Base-by-base conservation (phyloP, 2,329 filamentous ascomycete genomes). In the Cladosporium sp. region DNA sequence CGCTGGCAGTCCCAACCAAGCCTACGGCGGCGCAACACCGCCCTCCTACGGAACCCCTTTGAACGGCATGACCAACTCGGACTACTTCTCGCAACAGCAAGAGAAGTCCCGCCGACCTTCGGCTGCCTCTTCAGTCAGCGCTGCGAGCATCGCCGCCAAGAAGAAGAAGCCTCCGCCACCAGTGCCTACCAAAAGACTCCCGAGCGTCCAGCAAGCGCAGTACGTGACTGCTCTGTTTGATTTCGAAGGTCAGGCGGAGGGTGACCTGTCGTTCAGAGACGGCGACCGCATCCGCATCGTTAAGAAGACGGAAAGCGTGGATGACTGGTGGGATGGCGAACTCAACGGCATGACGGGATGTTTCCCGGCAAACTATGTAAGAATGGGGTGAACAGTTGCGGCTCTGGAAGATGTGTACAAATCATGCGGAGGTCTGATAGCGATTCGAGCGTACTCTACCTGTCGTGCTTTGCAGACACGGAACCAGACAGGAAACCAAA, bases 301-400 rank as follows among this genome's bases (percentile, higher is more conserved):
- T 34, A 91, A 91, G 80, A 92, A 90, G 80, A 95, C 92, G 2
- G 85, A 87, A 7, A 92, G 89, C 67, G 89, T 87, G 25, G 90
- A 95, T 78, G 92, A 95, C 75, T 96, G 92, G 91, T 96, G 92
- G 92, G 86, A 91, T 67, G 92, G 92, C 14, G 91, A 95, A 76
- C 69, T 93, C 16, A 81, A 82, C 48, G 91, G 91, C 0, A 76
- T 81, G 28, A 85, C 83, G 73, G 92, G 92, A 3, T 88, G 82
- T 70, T 96, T 96, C 75, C 92, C 92, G 0, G 92, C 92, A 7
- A 96, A 96, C 77, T 96, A 96, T 78, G 75, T 78, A 10, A 21
- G 51, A 7, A 54, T 32, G 51, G 51, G 51, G 2, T 54, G 51
- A 54, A 28, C 8, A 32, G 26, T n/a, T 30, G n/a, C 39, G 11